Conservation (phyloP, 768 basidiomycete species). For the Dendrothele bispora region DNA sequence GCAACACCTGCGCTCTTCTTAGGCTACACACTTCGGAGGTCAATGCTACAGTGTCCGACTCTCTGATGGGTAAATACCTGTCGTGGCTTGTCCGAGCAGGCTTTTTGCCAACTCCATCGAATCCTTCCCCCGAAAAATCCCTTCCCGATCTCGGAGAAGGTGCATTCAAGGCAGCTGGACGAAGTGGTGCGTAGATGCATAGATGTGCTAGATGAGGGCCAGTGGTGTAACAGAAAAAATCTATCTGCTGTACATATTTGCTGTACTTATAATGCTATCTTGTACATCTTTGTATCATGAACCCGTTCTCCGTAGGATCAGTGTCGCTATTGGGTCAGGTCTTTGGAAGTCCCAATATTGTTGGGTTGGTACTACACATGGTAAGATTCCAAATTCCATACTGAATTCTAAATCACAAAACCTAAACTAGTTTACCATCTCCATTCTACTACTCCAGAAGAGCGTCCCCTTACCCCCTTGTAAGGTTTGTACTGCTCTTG, state of each 20-base stretch:
- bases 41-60: slow-evolving; percentile 67
- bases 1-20: slow-evolving; percentile 73
- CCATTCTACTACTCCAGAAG: slow-evolving; percentile 72
- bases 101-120: slow-evolving; percentile 67
- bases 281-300: no score
- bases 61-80: slow-evolving; percentile 82
- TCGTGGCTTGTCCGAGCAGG: slow-evolving; percentile 88
- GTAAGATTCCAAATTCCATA: no score
- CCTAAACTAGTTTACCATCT: no score
- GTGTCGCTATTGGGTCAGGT: no score
- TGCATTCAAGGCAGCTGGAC: slow-evolving; percentile 13
- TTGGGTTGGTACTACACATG: no score
- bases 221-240: no score
- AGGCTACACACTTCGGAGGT: slow-evolving; percentile 33
- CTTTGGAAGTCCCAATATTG: no score
- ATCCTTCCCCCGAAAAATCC: neutral
- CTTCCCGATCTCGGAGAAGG: slow-evolving; percentile 12
- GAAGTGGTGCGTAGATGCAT: slow-evolving; percentile 11
- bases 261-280: no score
- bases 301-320: no score
- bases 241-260: no score
- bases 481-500: slow-evolving; percentile 88
- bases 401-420: no score
- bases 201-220: no score
- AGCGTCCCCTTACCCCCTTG: slow-evolving; percentile 80